These are phyloP conservation scores for Penicillium maclennaniae DNA, from an alignment of 495 filamentous ascomycete species.

Conservation along the genomic window DNA sequence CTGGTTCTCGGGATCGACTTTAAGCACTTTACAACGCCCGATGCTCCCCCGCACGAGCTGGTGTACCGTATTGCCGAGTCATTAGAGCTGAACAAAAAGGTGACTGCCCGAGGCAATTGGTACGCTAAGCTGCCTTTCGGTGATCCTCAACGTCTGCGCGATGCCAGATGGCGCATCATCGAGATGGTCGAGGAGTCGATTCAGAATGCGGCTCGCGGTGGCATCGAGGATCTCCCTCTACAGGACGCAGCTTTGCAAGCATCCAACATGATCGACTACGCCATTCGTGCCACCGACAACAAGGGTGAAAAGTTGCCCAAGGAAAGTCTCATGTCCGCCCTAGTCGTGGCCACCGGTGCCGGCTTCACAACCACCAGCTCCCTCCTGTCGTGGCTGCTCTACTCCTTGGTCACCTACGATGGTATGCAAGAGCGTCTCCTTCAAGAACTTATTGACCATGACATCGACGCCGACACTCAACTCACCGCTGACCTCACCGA, in stretches of 20 bases:
- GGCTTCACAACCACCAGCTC: constrained; percentile 28
- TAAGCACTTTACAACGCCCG: constrained; percentile 42
- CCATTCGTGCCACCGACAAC: constrained; percentile 43
- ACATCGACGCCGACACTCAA: constrained; percentile 28
- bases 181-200: constrained; percentile 34
- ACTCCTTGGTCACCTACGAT: constrained; percentile 43
- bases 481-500: constrained; percentile 25
- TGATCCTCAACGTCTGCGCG: constrained; percentile 34
- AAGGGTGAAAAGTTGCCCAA: constrained; percentile 49
- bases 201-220: constrained; percentile 17
- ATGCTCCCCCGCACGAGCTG: constrained; percentile 36
- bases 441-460: constrained; percentile 51
- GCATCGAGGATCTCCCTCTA: constrained; percentile 39
- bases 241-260: constrained; percentile 48
- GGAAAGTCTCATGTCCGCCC: constrained; percentile 21
- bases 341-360: constrained; percentile 27
- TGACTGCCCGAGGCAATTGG: constrained; percentile 42
- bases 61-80: constrained; percentile 33
- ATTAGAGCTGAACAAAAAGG: constrained; percentile 49
- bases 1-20: constrained; percentile 47
- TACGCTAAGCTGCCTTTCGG: constrained; percentile 51
- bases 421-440: constrained; percentile 50
- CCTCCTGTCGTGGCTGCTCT: constrained; percentile 47
- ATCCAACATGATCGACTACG: constrained; percentile 41
- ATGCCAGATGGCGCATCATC: constrained; percentile 16